phyloP scores from a whole-genome alignment of 192 early-diverging fungal genomes.

The Coemansia sp. region DNA sequence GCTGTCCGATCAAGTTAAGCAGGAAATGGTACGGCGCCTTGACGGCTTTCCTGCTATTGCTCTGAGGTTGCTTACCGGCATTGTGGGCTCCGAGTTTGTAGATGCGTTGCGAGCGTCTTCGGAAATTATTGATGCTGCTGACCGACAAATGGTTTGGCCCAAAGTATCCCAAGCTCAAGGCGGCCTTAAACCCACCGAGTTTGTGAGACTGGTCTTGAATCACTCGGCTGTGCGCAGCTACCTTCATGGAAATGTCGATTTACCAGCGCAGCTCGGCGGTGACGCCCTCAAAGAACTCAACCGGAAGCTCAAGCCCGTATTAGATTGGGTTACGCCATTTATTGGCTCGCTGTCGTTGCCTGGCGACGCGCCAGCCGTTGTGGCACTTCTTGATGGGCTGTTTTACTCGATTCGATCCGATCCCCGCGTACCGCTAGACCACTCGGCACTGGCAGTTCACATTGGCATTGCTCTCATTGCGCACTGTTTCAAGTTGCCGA shows the following conservation, averaged over 20 bases:
- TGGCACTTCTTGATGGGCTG: slow-evolving; percentile 19
- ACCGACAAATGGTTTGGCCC: slow-evolving; percentile 15
- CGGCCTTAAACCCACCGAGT: slow-evolving; percentile 2
- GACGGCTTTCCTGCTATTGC: slow-evolving; percentile 16
- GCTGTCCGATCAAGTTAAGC: slow-evolving; percentile 14
- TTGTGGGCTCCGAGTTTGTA: slow-evolving; percentile 19
- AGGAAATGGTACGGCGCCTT: slow-evolving; percentile 13
- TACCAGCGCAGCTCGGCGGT: neutral
- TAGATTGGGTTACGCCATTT: slow-evolving; percentile 47
- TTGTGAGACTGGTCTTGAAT: slow-evolving; percentile 14
- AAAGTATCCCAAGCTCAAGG: neutral
- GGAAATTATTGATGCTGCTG: slow-evolving; percentile 16
- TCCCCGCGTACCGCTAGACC: slow-evolving; percentile 4
- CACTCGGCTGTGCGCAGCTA: slow-evolving; percentile 4
- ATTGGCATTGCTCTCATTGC: slow-evolving; percentile 36
- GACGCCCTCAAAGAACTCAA: slow-evolving; percentile 6
- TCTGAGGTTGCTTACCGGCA: slow-evolving; percentile 9
- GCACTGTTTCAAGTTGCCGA: slow-evolving; percentile 32
- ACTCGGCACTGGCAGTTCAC: slow-evolving; percentile 16
- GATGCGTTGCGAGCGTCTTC: slow-evolving; percentile 32
- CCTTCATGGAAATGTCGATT: neutral
- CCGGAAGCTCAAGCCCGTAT: slow-evolving; percentile 21
- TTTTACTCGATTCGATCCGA: slow-evolving; percentile 17
- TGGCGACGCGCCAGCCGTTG: slow-evolving; percentile 10
- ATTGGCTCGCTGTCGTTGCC: slow-evolving; percentile 34